Conservation (phyloP, 2,329 filamentous ascomycete genomes). For the Paracoccidioides lutzii region DNA sequence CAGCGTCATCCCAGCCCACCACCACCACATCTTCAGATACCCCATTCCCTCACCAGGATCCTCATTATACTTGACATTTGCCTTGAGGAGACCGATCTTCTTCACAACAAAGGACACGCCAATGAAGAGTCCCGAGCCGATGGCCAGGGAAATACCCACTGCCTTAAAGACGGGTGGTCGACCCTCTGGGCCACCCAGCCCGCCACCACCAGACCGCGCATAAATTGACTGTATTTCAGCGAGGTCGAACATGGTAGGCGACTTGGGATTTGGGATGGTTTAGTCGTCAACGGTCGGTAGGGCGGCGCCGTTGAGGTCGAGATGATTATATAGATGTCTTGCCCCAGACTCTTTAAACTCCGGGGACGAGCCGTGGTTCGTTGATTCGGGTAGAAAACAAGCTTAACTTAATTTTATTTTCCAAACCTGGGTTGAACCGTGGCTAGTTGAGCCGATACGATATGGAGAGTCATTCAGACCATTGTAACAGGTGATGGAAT, state of each 20-base stretch:
- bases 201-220: constrained; percentile 29
- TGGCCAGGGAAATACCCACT: constrained; percentile 72
- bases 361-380: neutral
- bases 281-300: neutral
- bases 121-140: constrained; percentile 83
- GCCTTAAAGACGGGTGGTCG: constrained; percentile 60
- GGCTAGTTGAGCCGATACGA: too few species aligned
- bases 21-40: constrained; percentile 87
- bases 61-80: constrained; percentile 93
- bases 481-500: too few species aligned
- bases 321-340: neutral
- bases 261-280: neutral
- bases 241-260: constrained; percentile 32
- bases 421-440: too few species aligned
- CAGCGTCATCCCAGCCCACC: constrained; percentile 58
- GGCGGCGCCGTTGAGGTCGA: neutral
- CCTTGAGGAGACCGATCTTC: constrained; percentile 78
- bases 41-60: constrained; percentile 93
- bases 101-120: constrained; percentile 91
- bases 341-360: neutral
- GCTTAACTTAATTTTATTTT: neutral
- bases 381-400: neutral
- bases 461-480: too few species aligned
- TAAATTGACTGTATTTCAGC: constrained; percentile 32
- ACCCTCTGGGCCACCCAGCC: constrained; percentile 12